phyloP scores from a whole-genome alignment of 345 rosid genomes.

The Cardiospermum halicacabum region DNA sequence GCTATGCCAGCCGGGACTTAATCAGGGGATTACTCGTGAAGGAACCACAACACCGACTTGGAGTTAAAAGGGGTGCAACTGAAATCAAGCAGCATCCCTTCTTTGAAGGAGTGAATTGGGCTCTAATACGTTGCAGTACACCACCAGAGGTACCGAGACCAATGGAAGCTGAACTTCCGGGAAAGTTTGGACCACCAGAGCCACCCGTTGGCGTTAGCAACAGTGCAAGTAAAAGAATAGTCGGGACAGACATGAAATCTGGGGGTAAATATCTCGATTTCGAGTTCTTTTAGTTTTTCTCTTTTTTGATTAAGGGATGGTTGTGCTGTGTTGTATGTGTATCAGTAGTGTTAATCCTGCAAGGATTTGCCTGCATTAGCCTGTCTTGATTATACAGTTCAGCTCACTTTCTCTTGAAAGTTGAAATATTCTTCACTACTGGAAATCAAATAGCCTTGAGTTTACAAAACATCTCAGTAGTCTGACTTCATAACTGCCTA shows the following conservation, averaged over 20 bases:
- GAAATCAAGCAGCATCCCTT: slow-evolving; percentile 97
- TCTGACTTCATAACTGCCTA: neutral
- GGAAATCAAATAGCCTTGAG: slow-evolving; percentile 14
- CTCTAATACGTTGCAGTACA: slow-evolving; percentile 90
- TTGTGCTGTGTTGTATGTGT: slow-evolving; percentile 25
- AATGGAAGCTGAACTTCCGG: slow-evolving; percentile 60
- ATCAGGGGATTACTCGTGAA: slow-evolving; percentile 77
- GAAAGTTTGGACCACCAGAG: slow-evolving; percentile 54
- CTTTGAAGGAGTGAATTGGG: slow-evolving; percentile 98
- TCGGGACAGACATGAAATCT: slow-evolving; percentile 61
- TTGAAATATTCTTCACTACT: neutral
- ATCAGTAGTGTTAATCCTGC: slow-evolving; percentile 20
- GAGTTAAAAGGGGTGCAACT: slow-evolving; percentile 94
- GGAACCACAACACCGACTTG: slow-evolving; percentile 89
- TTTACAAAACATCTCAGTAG: neutral
- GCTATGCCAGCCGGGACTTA: slow-evolving; percentile 83
- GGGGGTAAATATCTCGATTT: slow-evolving; percentile 95
- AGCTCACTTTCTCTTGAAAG: neutral
- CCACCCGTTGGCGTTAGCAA: slow-evolving; percentile 64
- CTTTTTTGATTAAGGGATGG: slow-evolving; percentile 12
- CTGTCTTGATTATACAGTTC: slow-evolving; percentile 13
- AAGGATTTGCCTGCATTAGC: slow-evolving; percentile 6
- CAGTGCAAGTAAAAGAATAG: slow-evolving; percentile 69
- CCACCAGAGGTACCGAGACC: slow-evolving; percentile 96
- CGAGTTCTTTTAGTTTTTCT: slow-evolving; percentile 82